Percentiles rank a stretch among this genome's conserved stretches.
Conservation (phyloP, 1,139 yeast species). For the Pichiaceae sp. region DNA sequence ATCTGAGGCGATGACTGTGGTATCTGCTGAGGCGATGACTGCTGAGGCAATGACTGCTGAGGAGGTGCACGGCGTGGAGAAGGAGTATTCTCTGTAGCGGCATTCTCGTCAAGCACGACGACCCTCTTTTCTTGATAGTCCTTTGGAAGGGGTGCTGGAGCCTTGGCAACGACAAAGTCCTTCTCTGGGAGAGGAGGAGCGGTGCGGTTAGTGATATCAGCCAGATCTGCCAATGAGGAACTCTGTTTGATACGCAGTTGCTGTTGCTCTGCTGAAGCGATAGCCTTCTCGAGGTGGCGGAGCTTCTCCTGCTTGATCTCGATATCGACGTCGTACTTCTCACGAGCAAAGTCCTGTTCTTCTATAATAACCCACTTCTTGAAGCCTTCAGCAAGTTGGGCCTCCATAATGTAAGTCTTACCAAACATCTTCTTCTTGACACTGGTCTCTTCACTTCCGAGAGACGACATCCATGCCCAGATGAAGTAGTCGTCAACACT, state of each 20-base stretch:
- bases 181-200: constrained; percentile 16
- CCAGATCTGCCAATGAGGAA: constrained; percentile 1
- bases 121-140: not conserved
- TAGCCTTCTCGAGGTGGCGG: constrained; percentile 20
- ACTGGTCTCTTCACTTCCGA: constrained; percentile 68
- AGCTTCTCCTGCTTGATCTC: constrained; percentile 25
- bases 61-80: not conserved
- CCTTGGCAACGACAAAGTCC: constrained; percentile 6
- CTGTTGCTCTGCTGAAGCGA: constrained; percentile 19
- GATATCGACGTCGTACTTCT: constrained; percentile 26
- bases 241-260: constrained; percentile 12
- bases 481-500: constrained; percentile 80
- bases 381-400: constrained; percentile 49
- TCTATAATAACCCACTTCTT: constrained; percentile 80
- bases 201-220: not conserved
- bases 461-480: constrained; percentile 83
- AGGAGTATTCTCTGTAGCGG: too few relatives aligned
- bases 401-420: constrained; percentile 56
- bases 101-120: not conserved
- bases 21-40: not conserved
- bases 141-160: not conserved
- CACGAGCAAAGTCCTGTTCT: constrained; percentile 48
- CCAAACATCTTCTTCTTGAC: constrained; percentile 66
- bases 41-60: not conserved
- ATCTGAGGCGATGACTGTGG: not conserved